Evolutionary conservation across 2,329 filamentous ascomycete genomes (phyloP).

Genomic region (Intubia oerlemansii): DNA sequence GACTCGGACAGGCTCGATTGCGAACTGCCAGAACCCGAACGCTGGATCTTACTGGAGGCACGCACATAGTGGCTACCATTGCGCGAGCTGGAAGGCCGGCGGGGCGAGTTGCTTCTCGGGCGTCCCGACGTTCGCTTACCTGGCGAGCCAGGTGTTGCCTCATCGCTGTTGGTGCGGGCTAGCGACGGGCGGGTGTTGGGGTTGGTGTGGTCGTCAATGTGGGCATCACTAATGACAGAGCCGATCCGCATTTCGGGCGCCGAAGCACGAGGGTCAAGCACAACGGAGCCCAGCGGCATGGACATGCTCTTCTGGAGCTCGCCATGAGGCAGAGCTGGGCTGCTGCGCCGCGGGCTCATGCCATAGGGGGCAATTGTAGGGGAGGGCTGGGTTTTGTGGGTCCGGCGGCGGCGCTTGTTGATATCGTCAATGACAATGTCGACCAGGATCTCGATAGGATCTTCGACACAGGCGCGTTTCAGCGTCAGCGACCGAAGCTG

Average conservation of each 20-base stretch:
- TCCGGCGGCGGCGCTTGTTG: slow-evolving; percentile 73
- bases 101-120: slow-evolving; percentile 63
- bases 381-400: slow-evolving; percentile 76
- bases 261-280: slow-evolving; percentile 26
- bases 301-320: slow-evolving; percentile 49
- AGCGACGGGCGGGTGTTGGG: slow-evolving; percentile 21
- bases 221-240: slow-evolving; percentile 33
- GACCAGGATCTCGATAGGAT: slow-evolving; percentile 74
- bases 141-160: slow-evolving; percentile 17
- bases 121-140: slow-evolving; percentile 24
- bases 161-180: slow-evolving; percentile 25
- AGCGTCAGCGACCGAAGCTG: slow-evolving; percentile 77
- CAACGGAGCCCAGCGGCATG: too few relatives aligned
- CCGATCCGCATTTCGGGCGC: slow-evolving; percentile 31
- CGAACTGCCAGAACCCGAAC: slow-evolving; percentile 83
- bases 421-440: slow-evolving; percentile 93
- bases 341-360: slow-evolving; percentile 39
- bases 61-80: slow-evolving; percentile 44
- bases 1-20: slow-evolving; percentile 55
- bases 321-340: slow-evolving; percentile 38
- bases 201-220: slow-evolving; percentile 16
- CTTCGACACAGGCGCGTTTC: slow-evolving; percentile 71
- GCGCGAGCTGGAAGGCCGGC: slow-evolving; percentile 53
- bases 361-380: slow-evolving; percentile 42
- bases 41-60: slow-evolving; percentile 51